Base-by-base conservation (phyloP, 371 early-diverging fungal species). In the Thermomucor indicae-seudaticae region DNA sequence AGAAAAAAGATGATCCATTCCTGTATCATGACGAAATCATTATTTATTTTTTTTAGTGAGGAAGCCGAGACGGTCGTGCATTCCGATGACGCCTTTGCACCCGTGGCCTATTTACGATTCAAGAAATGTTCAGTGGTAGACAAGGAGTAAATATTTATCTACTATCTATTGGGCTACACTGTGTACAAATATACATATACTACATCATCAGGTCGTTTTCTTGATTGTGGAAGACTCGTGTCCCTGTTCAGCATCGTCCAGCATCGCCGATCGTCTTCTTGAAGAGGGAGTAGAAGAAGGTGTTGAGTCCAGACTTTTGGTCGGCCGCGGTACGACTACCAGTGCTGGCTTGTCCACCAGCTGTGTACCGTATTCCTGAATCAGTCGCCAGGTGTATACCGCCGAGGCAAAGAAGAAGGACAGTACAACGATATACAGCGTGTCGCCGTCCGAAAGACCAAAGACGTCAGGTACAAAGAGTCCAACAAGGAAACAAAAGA, bases 81-180 rank as follows among this genome's bases (percentile, higher is more conserved):
- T 65, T 89, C 91, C 6, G 85, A 91, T 34, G 92, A 91, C 55
- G 85, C 85, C 0, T 81, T 89, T 65, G 92, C 93, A 20, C 83
- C 85, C 22, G 95, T 94, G 0, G 84, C 88, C 10, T 93, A 92
- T 59, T 60, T 91, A 45, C 65, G 65, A 24, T 76, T 92, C 57
- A 82, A 80, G 50, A 64, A 73, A 30, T 67, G 85, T 10, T 69
- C 75, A 20, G 20, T 84, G 12, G 83, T 77, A 47, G 75, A 74
- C 23, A 92, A 92, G 55, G 46, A 46, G 19, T 43, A 14, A 40
- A 20, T 8, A 6, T 16, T 14, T 23, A 6, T 45, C 4, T 32
- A 17, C 16, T 30, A 12, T 3, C 40, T 39, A 22, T 24, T 25
- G 29, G 11, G 22, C 29, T 46, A 20, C 10, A n/a, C 11, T 17